Conservation (phyloP, 345 rosid species). For the Gossypium stocksii region DNA sequence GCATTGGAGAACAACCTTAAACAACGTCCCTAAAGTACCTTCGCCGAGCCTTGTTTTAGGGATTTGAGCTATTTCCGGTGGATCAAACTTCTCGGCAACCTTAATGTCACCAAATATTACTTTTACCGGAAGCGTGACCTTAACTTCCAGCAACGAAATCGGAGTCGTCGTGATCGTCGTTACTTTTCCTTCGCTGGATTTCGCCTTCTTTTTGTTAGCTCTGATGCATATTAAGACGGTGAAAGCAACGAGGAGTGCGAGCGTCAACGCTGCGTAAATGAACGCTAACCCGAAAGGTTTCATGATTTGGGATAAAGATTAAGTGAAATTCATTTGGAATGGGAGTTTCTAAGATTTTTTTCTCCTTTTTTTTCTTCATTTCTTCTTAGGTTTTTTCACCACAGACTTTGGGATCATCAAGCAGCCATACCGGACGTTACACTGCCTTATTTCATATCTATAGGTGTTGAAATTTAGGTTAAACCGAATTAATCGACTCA, state of each 20-base stretch:
- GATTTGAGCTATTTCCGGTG: conserved; percentile 23
- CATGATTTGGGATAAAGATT: background rate
- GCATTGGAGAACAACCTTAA: conserved; percentile 32
- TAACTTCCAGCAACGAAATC: conserved; percentile 28
- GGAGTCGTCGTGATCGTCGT: conserved; percentile 28
- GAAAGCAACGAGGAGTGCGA: background rate
- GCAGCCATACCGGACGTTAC: background rate
- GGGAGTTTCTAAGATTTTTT: background rate
- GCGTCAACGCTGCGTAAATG: background rate
- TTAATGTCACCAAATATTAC: conserved; percentile 24
- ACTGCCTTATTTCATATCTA: background rate
- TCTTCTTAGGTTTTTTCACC: background rate
- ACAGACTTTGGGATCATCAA: background rate
- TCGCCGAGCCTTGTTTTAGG: conserved; percentile 33
- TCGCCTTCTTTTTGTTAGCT: background rate
- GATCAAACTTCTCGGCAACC: conserved; percentile 17
- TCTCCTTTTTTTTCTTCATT: background rate
- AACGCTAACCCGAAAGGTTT: rapidly evolving
- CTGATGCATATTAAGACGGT: background rate
- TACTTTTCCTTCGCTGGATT: conserved; percentile 26
- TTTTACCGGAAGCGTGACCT: conserved; percentile 26
- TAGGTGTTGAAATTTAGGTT: too few relatives aligned
- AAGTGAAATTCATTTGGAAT: background rate
- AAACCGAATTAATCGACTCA: too few relatives aligned
- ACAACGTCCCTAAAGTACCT: conserved; percentile 32